Evolutionary conservation across 139 green algal species (phyloP), one percentile per base, ranked within the genome.

Genomic region (Pedinophyceae sp.): DNA sequence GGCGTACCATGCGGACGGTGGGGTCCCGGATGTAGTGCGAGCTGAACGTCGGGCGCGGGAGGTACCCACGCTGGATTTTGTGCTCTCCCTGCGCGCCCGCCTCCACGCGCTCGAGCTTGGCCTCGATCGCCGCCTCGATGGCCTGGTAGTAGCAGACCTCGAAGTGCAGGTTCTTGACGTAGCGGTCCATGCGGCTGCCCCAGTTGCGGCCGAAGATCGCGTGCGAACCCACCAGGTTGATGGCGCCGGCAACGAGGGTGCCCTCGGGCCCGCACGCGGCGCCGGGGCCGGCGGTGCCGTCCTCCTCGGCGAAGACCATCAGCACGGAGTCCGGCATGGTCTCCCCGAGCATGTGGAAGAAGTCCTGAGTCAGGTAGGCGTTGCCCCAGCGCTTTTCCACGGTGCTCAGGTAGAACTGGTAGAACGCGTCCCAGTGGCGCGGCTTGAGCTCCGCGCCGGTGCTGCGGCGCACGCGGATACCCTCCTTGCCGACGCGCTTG

Each of bases 121-220:
- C 54, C 30, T 73, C 65, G 13, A 93, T 89, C 1, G 83, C 83
- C 27, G 72, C 74, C 53, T 89, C 82, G 30, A 73, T 59, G 4
- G 68, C 80, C 71, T 88, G 77, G 64, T 95, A 95, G 65, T 93
- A 95, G 68, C 85, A 94, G 10, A 88, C 66, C 68, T 95, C 87
- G 64, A 95, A 95, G 59, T 95, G 87, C 22, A 95, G 74, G 57
- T 80, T 57, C 48, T 75, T 72, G 55, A 77, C 55, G 1, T 67
- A 39, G 22, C 58, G 48, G 15, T 78, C 71, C 26, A 55, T 63
- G 10, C 27, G 45, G 60, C 74, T 83, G 40, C 87, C 88, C 85
- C 88, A 96, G 71, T 95, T 93, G 38, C 87, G 65, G 27, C 87
- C 87, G 64, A 69, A 95, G 4, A 96, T 62, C 3, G 74, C 68